Evolutionary conservation across 257 asterid species (phyloP).

Genomic region (Solanum commersonii): DNA sequence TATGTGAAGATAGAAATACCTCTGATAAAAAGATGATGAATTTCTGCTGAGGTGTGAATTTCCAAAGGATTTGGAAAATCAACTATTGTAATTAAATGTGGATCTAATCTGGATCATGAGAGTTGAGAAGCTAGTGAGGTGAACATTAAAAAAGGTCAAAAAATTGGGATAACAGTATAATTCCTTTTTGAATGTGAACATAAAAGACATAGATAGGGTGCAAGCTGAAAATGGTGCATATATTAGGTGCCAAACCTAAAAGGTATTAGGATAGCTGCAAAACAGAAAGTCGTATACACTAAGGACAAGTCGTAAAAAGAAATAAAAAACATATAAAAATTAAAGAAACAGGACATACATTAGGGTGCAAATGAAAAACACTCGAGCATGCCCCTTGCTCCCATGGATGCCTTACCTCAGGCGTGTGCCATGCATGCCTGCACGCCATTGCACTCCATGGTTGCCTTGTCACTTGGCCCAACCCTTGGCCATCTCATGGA

Average conservation of each 20-base stretch:
- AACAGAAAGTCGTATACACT: neutral
- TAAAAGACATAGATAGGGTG: neutral
- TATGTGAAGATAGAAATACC: neutral
- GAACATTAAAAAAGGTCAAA: neutral
- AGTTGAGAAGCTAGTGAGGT: neutral
- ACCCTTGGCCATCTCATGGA: neutral
- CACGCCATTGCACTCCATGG: neutral
- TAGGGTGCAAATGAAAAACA: neutral
- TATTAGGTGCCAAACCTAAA: neutral
- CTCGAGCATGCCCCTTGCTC: neutral
- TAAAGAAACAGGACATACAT: neutral
- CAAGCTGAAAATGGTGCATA: neutral
- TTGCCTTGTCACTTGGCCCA: neutral
- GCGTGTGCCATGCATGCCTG: neutral
- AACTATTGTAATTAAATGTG: neutral
- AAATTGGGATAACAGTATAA: neutral
- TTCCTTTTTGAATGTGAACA: neutral
- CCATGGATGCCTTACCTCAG: neutral
- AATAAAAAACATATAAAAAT: neutral
- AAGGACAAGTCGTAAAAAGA: neutral
- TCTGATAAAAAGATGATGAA: neutral
- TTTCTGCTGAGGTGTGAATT: neutral
- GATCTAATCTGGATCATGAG: neutral
- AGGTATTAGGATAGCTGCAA: neutral
- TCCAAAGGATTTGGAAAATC: neutral